Percentiles rank a stretch among this genome's conserved stretches.
Evolutionary conservation across 306 rosid species (phyloP).

Genomic region (Gillenia trifoliata): DNA sequence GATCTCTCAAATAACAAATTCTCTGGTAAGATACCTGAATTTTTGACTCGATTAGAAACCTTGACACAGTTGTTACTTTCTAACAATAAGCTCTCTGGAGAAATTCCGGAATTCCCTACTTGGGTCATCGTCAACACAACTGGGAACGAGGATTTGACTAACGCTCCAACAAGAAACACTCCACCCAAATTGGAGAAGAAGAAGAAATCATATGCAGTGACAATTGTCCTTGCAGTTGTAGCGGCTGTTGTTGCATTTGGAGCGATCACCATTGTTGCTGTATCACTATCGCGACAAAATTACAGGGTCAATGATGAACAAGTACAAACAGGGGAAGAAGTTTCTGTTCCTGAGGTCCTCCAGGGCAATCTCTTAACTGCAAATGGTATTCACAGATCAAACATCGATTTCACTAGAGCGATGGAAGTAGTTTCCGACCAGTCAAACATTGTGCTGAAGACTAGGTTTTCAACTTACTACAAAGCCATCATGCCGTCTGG

Average conservation of each 20-base stretch:
- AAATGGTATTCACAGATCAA: conserved; percentile 65
- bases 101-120: conserved; percentile 21
- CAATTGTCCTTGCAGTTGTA: conserved; percentile 43
- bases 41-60: conserved; percentile 19
- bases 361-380: conserved; percentile 53
- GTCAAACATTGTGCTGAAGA: conserved; percentile 57
- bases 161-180: not conserved
- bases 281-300: conserved; percentile 36
- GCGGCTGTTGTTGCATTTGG: conserved; percentile 43
- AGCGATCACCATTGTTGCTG: conserved; percentile 28
- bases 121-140: not conserved
- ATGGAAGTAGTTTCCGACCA: conserved; percentile 59
- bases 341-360: conserved; percentile 39
- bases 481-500: conserved; percentile 74
- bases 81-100: conserved; percentile 58
- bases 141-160: conserved; percentile 25
- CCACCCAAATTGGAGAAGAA: conserved; percentile 9
- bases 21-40: conserved; percentile 46
- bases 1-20: conserved; percentile 79
- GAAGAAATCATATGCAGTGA: conserved; percentile 26
- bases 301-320: conserved; percentile 43
- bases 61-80: conserved; percentile 52
- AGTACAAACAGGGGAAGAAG: conserved; percentile 32
- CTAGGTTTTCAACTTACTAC: conserved; percentile 79
- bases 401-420: conserved; percentile 65